Percentiles rank a stretch among this genome's conserved stretches.
Conservation (phyloP, 2,329 filamentous ascomycete species). For the Clonostachys rosea region DNA sequence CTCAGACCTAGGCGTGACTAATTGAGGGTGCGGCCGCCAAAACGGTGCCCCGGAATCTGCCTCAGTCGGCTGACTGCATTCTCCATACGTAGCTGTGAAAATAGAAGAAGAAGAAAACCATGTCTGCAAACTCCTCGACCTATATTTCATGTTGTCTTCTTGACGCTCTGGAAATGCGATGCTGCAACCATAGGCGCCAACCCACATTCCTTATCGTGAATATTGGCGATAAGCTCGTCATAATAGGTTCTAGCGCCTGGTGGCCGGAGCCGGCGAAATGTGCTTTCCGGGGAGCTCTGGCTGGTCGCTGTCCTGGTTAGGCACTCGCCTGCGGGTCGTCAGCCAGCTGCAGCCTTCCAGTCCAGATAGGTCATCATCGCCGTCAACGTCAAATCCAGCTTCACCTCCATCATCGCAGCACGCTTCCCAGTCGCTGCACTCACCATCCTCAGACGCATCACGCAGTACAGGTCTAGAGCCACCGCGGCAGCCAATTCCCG, state of each 20-base stretch:
- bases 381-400: conserved; percentile 1
- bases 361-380: not conserved
- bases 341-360: conserved; percentile 5
- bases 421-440: not conserved
- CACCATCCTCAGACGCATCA: conserved; percentile 6
- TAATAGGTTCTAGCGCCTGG: not conserved
- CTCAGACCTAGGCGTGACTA: too few species aligned
- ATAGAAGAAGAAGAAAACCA: too few species aligned
- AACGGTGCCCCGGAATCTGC: too few species aligned
- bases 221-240: too few species aligned
- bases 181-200: too few species aligned
- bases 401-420: not conserved
- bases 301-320: conserved; percentile 2
- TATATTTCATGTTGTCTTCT: too few species aligned
- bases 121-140: too few species aligned
- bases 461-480: not conserved
- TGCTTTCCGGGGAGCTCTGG: conserved; percentile 3
- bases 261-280: conserved; percentile 2
- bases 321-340: conserved; percentile 3
- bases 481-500: not conserved
- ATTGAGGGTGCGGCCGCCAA: too few species aligned
- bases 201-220: too few species aligned
- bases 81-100: too few species aligned
- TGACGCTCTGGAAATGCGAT: too few species aligned
- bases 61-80: too few species aligned